phyloP scores from a whole-genome alignment of 805 yeast genomes.

The Zygosaccharomyces kombuchaensis region DNA sequence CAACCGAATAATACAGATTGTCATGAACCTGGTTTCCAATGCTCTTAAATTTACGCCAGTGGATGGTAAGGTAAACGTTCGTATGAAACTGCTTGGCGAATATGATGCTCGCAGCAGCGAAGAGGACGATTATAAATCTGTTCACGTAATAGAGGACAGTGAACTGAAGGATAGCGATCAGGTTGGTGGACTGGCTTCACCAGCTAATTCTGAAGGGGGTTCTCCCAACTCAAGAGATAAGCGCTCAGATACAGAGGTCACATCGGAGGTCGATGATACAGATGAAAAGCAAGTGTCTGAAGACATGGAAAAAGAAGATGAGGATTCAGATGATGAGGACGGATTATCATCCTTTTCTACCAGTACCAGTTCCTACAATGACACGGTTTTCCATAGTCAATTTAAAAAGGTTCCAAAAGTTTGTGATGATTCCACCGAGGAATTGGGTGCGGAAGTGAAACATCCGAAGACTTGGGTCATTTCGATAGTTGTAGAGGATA shows the following conservation, averaged over 20 bases:
- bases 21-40: constrained; percentile 89
- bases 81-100: constrained; percentile 61
- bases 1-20: constrained; percentile 83
- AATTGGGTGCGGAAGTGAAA: constrained; percentile 24
- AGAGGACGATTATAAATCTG: constrained; percentile 40
- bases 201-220: not conserved
- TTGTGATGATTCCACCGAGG: constrained; percentile 24
- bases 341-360: constrained; percentile 19
- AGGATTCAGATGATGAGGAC: constrained; percentile 12
- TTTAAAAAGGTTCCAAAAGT: constrained; percentile 30
- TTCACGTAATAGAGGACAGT: constrained; percentile 38
- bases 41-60: constrained; percentile 89
- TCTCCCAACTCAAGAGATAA: constrained; percentile 1
- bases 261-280: constrained; percentile 9
- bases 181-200: not conserved
- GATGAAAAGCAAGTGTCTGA: constrained; percentile 4
- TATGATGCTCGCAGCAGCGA: constrained; percentile 55
- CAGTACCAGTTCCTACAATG: constrained; percentile 39
- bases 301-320: constrained; percentile 8
- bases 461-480: constrained; percentile 38
- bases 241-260: constrained; percentile 3
- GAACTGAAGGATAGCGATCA: constrained; percentile 14
- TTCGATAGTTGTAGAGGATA: constrained; percentile 69
- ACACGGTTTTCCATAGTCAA: constrained; percentile 42
- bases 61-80: constrained; percentile 72